These are phyloP conservation scores for Lactarius hengduanensis DNA, from an alignment of 768 basidiomycete species.

Conservation along the genomic window DNA sequence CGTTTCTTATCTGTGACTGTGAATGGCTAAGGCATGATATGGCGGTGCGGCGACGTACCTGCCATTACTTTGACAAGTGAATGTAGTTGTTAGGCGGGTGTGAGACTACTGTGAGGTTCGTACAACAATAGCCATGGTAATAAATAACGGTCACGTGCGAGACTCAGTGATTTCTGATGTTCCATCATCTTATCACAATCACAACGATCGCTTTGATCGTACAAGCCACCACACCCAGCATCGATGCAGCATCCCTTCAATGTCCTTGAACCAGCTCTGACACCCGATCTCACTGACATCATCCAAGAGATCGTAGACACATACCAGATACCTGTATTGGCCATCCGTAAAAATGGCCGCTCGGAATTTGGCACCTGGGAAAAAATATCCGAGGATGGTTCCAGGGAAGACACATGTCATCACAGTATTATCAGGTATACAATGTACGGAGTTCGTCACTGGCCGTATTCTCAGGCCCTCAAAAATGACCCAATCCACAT, in stretches of 20 bases:
- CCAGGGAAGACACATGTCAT: conserved; percentile 36
- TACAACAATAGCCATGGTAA: not conserved
- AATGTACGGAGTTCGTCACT: conserved; percentile 42
- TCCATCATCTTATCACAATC: too few relatives aligned
- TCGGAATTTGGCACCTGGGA: conserved; percentile 40
- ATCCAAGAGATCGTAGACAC: conserved; percentile 3
- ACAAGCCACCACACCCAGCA: not conserved
- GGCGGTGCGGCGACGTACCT: not conserved
- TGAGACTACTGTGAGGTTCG: not conserved
- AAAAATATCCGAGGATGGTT: conserved; percentile 38
- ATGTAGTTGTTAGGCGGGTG: not conserved
- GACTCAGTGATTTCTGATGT: too few relatives aligned
- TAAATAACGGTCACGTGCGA: not conserved
- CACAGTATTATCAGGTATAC: conserved; percentile 34
- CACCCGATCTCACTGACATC: not conserved
- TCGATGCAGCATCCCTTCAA: not conserved
- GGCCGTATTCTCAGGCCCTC: conserved; percentile 43
- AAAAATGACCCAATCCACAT: conserved; percentile 44
- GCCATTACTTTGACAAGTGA: not conserved
- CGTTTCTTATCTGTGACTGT: conserved; percentile 16
- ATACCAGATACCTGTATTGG: conserved; percentile 11
- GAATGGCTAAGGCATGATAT: not conserved
- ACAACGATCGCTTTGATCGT: not conserved
- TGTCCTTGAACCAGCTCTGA: not conserved
- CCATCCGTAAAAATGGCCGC: conserved; percentile 26